Base-by-base conservation (phyloP, 2,329 filamentous ascomycete species). In the Macrophomina tecta region DNA sequence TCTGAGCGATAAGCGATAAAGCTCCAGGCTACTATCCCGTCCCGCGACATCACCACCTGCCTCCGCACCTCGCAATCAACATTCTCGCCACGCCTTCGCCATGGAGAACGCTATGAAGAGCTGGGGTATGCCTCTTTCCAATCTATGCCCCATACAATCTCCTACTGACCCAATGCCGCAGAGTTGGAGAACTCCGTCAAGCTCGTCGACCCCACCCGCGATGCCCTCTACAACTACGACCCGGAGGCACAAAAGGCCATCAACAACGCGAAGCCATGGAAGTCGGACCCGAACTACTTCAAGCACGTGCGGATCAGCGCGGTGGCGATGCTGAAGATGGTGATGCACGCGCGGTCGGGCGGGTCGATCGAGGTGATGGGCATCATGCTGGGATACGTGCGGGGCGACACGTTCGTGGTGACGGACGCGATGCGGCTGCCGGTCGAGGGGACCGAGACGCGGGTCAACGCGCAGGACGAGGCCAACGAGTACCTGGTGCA, bases 281-380 rank as follows among this genome's bases (percentile, higher is more conserved):
- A 82, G 60, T 83, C 83, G 55, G 89, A 97, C 75, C 90, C 91
- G 0, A 86, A 93, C 79, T 90, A 97, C 84, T 99, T 98, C 87
- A 96, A 94, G 78, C 87, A 91, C 64, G 93, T 98, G 55, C 92
- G 94, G 74, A 94, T 99, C 80, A 96, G 92, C 63, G 93, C 95
- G 67, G 90, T 97, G 12, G 95, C 95, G 5, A 87, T 99, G 68
- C 87, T 98, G 72, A 99, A 99, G 82, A 99, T 99, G 95, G 93
- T 96, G 70, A 98, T 97, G 92, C 95, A 99, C 78, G 95, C 95
- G 9, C 91, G 95, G n/a, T 94, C 93, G 0, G 95, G 95, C 70
- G 94, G 95, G 67, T 89, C 88, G 34, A 86, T 98, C 71, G 95
- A 99, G 82, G 87, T 99, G 73, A 99, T 99, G 95, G 95, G 95